Base-by-base conservation (phyloP, 176 grass and related monocot genomes). In the Triticum dicoccoides region DNA sequence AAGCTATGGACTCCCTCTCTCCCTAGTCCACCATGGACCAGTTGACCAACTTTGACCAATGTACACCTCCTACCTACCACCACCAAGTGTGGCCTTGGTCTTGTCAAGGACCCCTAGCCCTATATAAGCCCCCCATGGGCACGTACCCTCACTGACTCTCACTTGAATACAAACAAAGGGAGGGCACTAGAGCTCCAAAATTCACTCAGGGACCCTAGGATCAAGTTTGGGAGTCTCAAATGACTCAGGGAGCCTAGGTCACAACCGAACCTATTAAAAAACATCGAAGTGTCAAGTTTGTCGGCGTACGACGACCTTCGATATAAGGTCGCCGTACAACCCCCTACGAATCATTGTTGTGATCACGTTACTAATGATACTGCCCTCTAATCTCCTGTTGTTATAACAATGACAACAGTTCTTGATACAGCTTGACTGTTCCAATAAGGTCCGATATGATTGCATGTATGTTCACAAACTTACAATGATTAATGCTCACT, bases 391-490 rank as follows among this genome's bases (percentile, higher is more conserved):
- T 58, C 54, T 21, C 56, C 54, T 59, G 54, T 21, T 59, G 54
- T 59, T 2, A 21, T 21, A 21, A 21, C 18, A 21, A 59, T 59
- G 18, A 59, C 54, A 59, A 21, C 54, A 59, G 54, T 59, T 59
- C 12, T 63, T 77, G 39, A 49, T 41, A 62, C 23, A 61, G 15
- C 54, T 18, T 71, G 4, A 58, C 24, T 80, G 9, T 65, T 9
- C 11, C 24, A 1, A 47, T 44, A 56, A 74, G 30, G 78, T 5
- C 25, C 9, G 44, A 62, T 3, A 78, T 20, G 11, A 33, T 15
- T 39, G 81, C 42, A 63, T 72, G 34, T 74, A 66, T 47, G 71
- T 89, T 78, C 35, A 42, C 35, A 59, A 89, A 5, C 21, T n/a
- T 77, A 80, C 41, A 25, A 89, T 15, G 14, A 12, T 27, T 10